A percentile compares a stretch with the other conserved stretches of the same genome.
These are phyloP conservation scores for Microbotryomycetes sp. DNA, from an alignment of 1,284 basidiomycete species.

Conservation along the genomic window DNA sequence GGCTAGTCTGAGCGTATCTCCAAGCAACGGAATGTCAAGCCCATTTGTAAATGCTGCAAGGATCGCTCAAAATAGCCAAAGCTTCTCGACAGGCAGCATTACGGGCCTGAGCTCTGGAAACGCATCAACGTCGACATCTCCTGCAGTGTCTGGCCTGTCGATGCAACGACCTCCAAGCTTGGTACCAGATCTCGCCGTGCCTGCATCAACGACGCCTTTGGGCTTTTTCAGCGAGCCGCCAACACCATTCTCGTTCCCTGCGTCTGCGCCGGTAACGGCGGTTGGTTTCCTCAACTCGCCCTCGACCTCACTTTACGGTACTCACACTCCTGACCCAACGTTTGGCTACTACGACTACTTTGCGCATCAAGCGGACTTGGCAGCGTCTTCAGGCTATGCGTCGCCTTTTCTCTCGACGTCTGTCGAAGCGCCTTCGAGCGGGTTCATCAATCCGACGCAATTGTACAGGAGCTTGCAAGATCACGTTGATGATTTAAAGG, in stretches of 20 bases:
- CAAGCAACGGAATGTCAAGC: too few species aligned
- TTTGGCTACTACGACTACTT: constrained; percentile 27
- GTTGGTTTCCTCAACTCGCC: constrained; percentile 14
- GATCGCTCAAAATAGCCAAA: too few species aligned
- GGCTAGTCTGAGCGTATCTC: not conserved
- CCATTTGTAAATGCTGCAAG: too few species aligned
- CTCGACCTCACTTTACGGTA: not conserved
- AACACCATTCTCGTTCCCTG: constrained; percentile 5
- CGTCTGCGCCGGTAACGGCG: constrained; percentile 8
- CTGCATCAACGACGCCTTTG: not conserved
- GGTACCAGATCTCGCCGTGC: not conserved
- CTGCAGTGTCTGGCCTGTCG: not conserved
- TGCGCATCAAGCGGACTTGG: not conserved
- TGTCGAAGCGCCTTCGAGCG: not conserved
- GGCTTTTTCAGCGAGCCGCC: constrained; percentile 1
- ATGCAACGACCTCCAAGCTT: not conserved
- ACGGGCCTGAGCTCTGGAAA: not conserved
- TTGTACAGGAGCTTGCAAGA: constrained; percentile 2
- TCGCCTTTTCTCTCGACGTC: constrained; percentile 11
- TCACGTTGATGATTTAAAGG: not conserved
- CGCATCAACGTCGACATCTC: not conserved
- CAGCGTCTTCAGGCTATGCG: not conserved
- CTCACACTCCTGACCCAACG: constrained; percentile 6
- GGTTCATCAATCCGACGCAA: constrained; percentile 23
- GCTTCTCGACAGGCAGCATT: too few species aligned